These are phyloP conservation scores for Arbutus unedo DNA, from an alignment of 148 eudicot species.

Conservation along the genomic window DNA sequence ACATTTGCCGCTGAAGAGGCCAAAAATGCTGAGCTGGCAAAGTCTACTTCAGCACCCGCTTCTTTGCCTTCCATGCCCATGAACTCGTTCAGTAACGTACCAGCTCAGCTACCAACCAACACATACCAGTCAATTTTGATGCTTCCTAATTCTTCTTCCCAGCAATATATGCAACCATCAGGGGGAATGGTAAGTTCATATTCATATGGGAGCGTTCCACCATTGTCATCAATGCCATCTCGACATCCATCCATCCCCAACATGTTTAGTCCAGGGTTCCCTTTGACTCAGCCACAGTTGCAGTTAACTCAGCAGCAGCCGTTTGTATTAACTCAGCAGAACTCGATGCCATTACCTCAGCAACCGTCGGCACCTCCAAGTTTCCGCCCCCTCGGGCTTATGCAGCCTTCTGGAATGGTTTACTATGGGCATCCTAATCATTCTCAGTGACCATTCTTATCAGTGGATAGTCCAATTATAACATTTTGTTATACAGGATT, in stretches of 20 bases:
- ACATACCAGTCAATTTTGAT: conserved; percentile 53
- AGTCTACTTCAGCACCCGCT: conserved; percentile 36
- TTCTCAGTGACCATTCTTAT: conserved; percentile 36
- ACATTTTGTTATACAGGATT: neutral
- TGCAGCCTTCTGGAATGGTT: conserved; percentile 75
- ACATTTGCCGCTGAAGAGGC: conserved; percentile 94
- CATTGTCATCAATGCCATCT: conserved; percentile 49
- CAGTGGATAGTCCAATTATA: neutral
- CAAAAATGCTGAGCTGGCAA: conserved; percentile 52
- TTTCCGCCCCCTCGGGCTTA: conserved; percentile 51
- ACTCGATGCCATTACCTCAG: conserved; percentile 38
- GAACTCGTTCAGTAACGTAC: conserved; percentile 24
- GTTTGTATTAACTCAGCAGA: conserved; percentile 31
- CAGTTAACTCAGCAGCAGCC: conserved; percentile 47
- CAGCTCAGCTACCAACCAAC: conserved; percentile 30
- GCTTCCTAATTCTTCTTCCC: conserved; percentile 39
- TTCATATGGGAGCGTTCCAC: conserved; percentile 50
- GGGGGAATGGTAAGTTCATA: conserved; percentile 40
- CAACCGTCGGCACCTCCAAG: conserved; percentile 58
- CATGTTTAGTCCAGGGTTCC: conserved; percentile 47
- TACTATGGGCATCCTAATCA: conserved; percentile 66
- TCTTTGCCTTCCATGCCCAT: conserved; percentile 26
- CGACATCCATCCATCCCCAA: conserved; percentile 45
- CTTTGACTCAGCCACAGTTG: conserved; percentile 48
- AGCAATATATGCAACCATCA: conserved; percentile 61